Evolutionary conservation across 164 flowering plant species (phyloP).

Genomic region (Chloranthus sessilifolius): DNA sequence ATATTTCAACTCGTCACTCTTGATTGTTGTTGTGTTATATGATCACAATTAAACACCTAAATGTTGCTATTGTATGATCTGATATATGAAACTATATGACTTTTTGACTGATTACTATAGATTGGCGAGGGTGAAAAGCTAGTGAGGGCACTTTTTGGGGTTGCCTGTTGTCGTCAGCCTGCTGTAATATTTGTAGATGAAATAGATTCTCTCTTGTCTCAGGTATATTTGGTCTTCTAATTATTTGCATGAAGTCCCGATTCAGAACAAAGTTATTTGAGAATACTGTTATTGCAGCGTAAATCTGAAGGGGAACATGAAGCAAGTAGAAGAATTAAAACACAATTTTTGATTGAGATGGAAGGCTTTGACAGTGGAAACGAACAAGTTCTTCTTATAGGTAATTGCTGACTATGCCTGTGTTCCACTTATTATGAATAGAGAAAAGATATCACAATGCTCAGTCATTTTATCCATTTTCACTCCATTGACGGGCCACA

Average conservation of each 20-base stretch:
- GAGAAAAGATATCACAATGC: too few relatives aligned
- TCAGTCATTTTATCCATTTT: too few relatives aligned
- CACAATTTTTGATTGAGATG: conserved; percentile 99
- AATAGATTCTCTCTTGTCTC: conserved; percentile 94
- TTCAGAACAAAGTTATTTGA: conserved; percentile 5
- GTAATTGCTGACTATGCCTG: too few relatives aligned
- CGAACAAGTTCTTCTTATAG: conserved; percentile 94
- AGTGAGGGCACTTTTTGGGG: conserved; percentile 97
- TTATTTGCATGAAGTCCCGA: not conserved
- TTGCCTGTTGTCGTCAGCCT: conserved; percentile 99
- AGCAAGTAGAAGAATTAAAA: conserved; percentile 91
- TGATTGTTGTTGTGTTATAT: too few relatives aligned
- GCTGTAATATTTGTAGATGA: conserved; percentile 99
- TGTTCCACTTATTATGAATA: too few relatives aligned
- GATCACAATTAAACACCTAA: too few relatives aligned
- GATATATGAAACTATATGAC: too few relatives aligned
- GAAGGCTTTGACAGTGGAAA: conserved; percentile 97
- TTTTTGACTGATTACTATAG: conserved; percentile 27
- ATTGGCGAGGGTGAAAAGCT: conserved; percentile 99
- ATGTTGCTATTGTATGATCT: too few relatives aligned
- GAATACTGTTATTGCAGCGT: conserved; percentile 49
- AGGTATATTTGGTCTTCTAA: conserved; percentile 42
- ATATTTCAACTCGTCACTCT: too few relatives aligned
- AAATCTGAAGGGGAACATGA: conserved; percentile 99
- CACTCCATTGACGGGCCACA: too few relatives aligned